Evolutionary conservation across 2,329 filamentous ascomycete species (phyloP).

Genomic region (Talaromyces sp.): DNA sequence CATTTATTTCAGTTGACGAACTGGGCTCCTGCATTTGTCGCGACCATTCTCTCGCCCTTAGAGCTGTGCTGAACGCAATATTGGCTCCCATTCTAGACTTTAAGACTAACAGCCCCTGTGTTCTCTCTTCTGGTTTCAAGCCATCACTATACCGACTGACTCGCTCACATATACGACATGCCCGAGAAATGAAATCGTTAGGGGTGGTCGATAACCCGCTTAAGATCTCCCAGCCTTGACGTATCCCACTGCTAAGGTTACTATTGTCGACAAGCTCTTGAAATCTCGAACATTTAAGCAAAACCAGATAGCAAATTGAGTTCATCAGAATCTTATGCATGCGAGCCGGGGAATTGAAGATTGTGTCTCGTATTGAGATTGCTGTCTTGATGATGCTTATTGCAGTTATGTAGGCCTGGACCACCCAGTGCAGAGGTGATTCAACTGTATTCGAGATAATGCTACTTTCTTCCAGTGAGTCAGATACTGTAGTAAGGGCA

Average conservation of each 20-base stretch:
- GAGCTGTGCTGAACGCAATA: conserved; percentile 1
- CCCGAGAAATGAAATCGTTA: conserved; percentile 1
- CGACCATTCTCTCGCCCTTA: neutral
- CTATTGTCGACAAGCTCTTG: neutral
- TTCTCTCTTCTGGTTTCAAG: conserved; percentile 1
- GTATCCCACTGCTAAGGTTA: neutral
- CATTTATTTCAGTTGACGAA: neutral
- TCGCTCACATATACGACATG: neutral
- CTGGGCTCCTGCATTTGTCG: neutral
- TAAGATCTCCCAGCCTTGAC: conserved; percentile 4
- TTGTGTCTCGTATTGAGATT: neutral
- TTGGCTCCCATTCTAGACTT: conserved; percentile 7
- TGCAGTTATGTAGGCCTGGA: neutral
- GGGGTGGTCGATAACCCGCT: neutral
- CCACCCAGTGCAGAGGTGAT: conserved; percentile 1
- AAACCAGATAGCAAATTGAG: conserved; percentile 5
- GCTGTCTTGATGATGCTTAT: conserved; percentile 1
- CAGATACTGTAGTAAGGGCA: conserved; percentile 2
- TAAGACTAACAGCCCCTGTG: neutral
- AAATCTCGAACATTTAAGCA: conserved; percentile 4
- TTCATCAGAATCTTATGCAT: conserved; percentile 5
- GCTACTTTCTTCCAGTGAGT: neutral
- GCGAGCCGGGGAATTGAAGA: neutral
- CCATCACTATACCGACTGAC: conserved; percentile 3
- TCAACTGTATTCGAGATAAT: neutral